Base-by-base conservation (phyloP, 2,329 filamentous ascomycete genomes). In the Trichophyton rubrum region DNA sequence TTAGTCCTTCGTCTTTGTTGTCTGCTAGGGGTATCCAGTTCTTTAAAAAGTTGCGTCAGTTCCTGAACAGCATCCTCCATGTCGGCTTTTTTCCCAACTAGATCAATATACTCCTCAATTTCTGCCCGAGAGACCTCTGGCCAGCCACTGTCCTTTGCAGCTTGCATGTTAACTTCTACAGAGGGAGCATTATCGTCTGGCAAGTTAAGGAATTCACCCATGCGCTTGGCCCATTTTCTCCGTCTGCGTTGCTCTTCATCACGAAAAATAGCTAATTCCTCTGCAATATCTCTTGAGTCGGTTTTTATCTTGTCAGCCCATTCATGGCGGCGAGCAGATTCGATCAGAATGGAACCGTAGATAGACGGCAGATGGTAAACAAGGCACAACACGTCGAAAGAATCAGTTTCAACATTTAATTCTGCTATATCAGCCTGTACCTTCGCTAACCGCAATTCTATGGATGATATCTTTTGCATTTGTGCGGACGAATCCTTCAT, bases 281-380 rank as follows among this genome's bases (percentile, higher is more conserved):
- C 95, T 27, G 90, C 90, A 27, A 99, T 77, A 0, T 87, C 89
- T 1, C 88, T 85, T 0, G 92, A 93, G 68, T 97, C 93, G 1
- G 83, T 82, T 70, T 87, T 89, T 72, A 97, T 87, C 73, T 95
- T 96, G 59, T 95, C 89, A 11, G 83, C 84, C 91, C 93, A 99
- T 74, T 96, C 91, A 38, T 85, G 85, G 22, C 93, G 85, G 61
- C 89, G 84, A 45, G 96, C 84, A 15, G 90, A 87, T 73, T 99
- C 93, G 2, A 89, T 83, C 20, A 95, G 78, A 62, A 96, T 88
- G 1, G 90, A 91, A 0, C 91, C 91, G 71, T 97, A 99, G 67
- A 95, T 85, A 61, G 87, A 86, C 0, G 93, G 93, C 33, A 97
- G 81, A 64, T 91, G 85, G 49, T 91, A 86, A 40, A 96, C 86